These are phyloP conservation scores for Curvularia spicifera DNA, from an alignment of 2,329 filamentous ascomycete species.

Conservation along the genomic window DNA sequence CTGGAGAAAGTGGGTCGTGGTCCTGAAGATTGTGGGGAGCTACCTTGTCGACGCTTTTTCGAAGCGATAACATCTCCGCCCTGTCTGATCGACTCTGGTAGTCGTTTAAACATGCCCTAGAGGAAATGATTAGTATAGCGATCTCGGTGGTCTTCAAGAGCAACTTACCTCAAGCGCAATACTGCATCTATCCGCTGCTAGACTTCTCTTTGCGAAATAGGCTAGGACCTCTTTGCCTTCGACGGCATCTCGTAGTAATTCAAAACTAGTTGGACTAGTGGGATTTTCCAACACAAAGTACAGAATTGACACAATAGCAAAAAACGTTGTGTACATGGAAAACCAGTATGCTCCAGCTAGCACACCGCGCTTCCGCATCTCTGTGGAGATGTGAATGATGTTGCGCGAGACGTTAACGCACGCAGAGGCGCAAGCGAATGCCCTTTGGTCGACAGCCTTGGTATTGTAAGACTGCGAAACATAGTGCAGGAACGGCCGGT, in stretches of 20 bases:
- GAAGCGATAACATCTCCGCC: conserved; percentile 37
- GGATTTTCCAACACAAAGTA: conserved; percentile 84
- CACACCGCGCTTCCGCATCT: conserved; percentile 76
- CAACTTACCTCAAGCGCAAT: conserved; percentile 72
- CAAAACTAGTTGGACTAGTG: conserved; percentile 73
- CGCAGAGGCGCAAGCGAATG: conserved; percentile 75
- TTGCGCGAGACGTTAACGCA: conserved; percentile 72
- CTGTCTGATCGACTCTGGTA: conserved; percentile 73
- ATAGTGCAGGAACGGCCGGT: conserved; percentile 84
- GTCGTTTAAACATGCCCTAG: conserved; percentile 80
- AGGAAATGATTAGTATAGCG: conserved; percentile 15
- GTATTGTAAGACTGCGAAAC: conserved; percentile 66
- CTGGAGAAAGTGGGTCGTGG: conserved; percentile 35
- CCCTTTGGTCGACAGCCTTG: conserved; percentile 71
- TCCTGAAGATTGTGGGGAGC: conserved; percentile 42
- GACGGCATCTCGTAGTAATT: conserved; percentile 83
- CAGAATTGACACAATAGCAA: conserved; percentile 77
- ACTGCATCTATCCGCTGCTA: conserved; percentile 88
- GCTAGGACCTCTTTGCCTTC: conserved; percentile 84
- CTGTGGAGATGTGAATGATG: conserved; percentile 79
- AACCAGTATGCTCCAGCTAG: conserved; percentile 89
- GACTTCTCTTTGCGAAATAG: conserved; percentile 78
- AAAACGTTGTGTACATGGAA: conserved; percentile 83
- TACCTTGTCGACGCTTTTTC: conserved; percentile 49
- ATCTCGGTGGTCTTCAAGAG: background rate